These are phyloP conservation scores for Colletotrichum sp. DNA, from an alignment of 2,329 filamentous ascomycete genomes.

Conservation along the genomic window DNA sequence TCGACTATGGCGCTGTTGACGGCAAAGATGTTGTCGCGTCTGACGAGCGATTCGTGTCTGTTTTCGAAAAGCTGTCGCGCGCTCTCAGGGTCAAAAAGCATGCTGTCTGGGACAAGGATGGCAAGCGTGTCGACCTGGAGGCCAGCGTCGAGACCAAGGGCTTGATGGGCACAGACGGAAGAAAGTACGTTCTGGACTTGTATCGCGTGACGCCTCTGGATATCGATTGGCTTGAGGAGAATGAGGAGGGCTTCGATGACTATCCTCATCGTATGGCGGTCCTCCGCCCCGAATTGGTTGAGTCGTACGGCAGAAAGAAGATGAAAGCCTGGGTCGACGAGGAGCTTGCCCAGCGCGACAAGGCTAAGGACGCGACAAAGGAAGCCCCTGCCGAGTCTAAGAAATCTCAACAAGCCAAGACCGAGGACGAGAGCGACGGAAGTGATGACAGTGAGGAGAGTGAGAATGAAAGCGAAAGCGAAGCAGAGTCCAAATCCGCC, in stretches of 20 bases:
- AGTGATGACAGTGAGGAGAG: conserved; percentile 26
- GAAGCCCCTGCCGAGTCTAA: conserved; percentile 21
- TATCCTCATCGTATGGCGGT: conserved; percentile 98
- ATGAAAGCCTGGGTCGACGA: conserved; percentile 87
- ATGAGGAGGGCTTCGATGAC: conserved; percentile 46
- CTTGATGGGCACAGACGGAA: conserved; percentile 92
- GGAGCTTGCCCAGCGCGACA: conserved; percentile 71
- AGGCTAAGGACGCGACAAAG: conserved; percentile 39
- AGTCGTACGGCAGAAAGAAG: conserved; percentile 82
- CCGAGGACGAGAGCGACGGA: conserved; percentile 31
- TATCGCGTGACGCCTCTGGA: conserved; percentile 95
- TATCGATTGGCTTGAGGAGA: conserved; percentile 86
- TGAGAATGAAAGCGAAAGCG: conserved; percentile 35
- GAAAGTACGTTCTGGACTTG: conserved; percentile 96
- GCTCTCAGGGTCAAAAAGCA: conserved; percentile 92
- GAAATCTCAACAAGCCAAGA: background rate
- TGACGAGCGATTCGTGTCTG: conserved; percentile 81
- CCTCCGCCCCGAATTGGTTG: conserved; percentile 86
- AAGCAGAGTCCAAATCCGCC: conserved; percentile 39
- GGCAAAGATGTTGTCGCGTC: conserved; percentile 94
- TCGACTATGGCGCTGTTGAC: conserved; percentile 97
- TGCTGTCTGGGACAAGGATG: conserved; percentile 96
- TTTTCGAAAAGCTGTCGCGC: conserved; percentile 91
- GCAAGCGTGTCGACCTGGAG: conserved; percentile 87
- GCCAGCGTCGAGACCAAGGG: conserved; percentile 98